Evolutionary conservation across 2,329 filamentous ascomycete genomes (phyloP).

Genomic region (Alternaria infectoria): DNA sequence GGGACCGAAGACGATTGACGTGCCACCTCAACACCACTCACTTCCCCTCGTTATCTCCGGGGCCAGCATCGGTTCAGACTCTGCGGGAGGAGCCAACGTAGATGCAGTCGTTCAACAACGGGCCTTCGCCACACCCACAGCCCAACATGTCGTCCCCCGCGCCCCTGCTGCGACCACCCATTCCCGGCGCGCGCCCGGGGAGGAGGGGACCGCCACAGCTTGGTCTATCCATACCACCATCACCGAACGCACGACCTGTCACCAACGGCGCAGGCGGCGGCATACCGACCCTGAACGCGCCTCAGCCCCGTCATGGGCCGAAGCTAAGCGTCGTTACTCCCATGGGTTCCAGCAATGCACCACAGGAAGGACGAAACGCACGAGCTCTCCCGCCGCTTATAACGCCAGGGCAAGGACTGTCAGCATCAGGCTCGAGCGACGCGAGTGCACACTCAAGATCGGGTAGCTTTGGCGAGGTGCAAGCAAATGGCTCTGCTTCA

Average conservation of each 20-base stretch:
- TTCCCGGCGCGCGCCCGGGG: conserved; percentile 68
- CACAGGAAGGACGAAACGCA: conserved; percentile 69
- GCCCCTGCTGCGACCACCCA: conserved; percentile 81
- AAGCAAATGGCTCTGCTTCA: conserved; percentile 83
- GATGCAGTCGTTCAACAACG: conserved; percentile 37
- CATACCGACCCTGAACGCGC: conserved; percentile 31
- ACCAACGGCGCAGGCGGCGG: conserved; percentile 62
- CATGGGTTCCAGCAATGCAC: conserved; percentile 77
- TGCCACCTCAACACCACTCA: conserved; percentile 28
- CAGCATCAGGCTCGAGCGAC: conserved; percentile 79
- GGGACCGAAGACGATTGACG: conserved; percentile 34
- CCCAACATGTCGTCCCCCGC: conserved; percentile 75
- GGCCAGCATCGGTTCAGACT: conserved; percentile 7
- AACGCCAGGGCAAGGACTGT: conserved; percentile 55
- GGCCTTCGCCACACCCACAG: conserved; percentile 27
- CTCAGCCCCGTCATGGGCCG: conserved; percentile 69
- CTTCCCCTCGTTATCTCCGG: conserved; percentile 20
- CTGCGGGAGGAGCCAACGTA: conserved; percentile 17
- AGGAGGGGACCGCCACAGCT: conserved; percentile 75
- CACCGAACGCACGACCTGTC: conserved; percentile 80
- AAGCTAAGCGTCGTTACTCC: conserved; percentile 85
- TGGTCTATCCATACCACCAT: conserved; percentile 88
- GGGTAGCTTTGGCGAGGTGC: conserved; percentile 83
- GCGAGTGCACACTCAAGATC: conserved; percentile 81
- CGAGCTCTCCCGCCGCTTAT: conserved; percentile 62